These are phyloP conservation scores for Xylaria sp. DNA, from an alignment of 2,329 filamentous ascomycete genomes.

Conservation along the genomic window DNA sequence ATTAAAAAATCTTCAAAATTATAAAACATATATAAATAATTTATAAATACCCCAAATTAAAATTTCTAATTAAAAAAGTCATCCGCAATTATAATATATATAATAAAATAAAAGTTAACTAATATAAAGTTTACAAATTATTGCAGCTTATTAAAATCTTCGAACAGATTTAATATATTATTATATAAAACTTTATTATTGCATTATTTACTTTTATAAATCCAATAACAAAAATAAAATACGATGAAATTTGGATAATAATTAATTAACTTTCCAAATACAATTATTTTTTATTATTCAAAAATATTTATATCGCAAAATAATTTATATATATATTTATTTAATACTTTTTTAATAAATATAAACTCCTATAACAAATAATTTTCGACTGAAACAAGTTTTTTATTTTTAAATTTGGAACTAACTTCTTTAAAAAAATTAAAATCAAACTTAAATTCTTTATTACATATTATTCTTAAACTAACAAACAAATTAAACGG, in stretches of 20 bases:
- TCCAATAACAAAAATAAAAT: slow-evolving; percentile 2
- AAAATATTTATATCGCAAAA: neutral
- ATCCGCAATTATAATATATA: no score
- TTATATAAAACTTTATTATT: neutral
- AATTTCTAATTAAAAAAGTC: no score
- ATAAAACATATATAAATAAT: neutral
- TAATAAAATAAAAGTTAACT: no score
- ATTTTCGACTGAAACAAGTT: no score
- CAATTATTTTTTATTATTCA: slow-evolving; percentile 1
- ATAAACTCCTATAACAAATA: no score
- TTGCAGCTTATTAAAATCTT: neutral
- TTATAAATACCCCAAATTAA: no score
- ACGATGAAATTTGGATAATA: slow-evolving; percentile 1
- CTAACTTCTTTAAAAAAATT: slow-evolving; percentile 5
- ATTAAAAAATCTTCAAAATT: neutral
- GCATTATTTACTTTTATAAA: slow-evolving; percentile 1
- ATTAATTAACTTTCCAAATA: slow-evolving; percentile 6
- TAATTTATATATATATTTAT: slow-evolving; percentile 8
- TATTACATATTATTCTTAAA: neutral
- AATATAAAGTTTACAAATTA: no score
- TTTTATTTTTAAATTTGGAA: slow-evolving; percentile 1
- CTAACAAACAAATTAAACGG: neutral
- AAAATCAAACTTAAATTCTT: neutral
- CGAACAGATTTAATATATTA: neutral
- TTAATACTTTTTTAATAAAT: slow-evolving; percentile 7